phyloP scores from a whole-genome alignment of 257 asterid species.

The Ocimum tenuiflorum region DNA sequence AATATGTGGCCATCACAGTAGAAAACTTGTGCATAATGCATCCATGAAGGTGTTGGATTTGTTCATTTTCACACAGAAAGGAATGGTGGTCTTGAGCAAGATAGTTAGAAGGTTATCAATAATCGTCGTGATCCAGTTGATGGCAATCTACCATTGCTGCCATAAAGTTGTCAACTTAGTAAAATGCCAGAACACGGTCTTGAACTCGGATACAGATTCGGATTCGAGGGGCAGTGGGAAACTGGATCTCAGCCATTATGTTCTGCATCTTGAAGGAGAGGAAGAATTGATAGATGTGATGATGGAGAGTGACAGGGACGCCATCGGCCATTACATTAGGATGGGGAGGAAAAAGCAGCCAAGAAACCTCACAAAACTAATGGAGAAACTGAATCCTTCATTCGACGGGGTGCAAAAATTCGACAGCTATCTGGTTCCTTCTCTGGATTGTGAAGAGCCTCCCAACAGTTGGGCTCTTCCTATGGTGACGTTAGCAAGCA shows the following conservation, averaged over 20 bases:
- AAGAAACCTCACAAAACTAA: slow-evolving; percentile 32
- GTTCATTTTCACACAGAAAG: slow-evolving; percentile 47
- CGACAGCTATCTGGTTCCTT: slow-evolving; percentile 44
- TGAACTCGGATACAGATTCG: slow-evolving; percentile 24
- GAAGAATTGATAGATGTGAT: slow-evolving; percentile 53
- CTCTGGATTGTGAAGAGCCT: slow-evolving; percentile 53
- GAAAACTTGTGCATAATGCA: slow-evolving; percentile 38
- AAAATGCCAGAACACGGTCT: slow-evolving; percentile 14
- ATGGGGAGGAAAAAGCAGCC: slow-evolving; percentile 63
- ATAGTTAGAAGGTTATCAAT: slow-evolving; percentile 45
- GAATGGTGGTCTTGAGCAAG: slow-evolving; percentile 54
- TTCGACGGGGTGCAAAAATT: slow-evolving; percentile 55
- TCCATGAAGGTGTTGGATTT: slow-evolving; percentile 33
- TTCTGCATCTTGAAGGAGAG: slow-evolving; percentile 76
- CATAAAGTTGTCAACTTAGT: slow-evolving; percentile 27
- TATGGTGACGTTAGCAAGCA: slow-evolving; percentile 69
- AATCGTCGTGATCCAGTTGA: slow-evolving; percentile 24
- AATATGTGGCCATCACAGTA: slow-evolving; percentile 29
- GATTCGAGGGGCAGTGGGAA: slow-evolving; percentile 24
- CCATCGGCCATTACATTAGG: slow-evolving; percentile 47
- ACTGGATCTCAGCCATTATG: slow-evolving; percentile 47
- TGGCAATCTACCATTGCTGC: slow-evolving; percentile 17
- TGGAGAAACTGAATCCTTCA: slow-evolving; percentile 39
- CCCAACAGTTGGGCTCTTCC: slow-evolving; percentile 89
- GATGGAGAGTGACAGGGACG: slow-evolving; percentile 43